Evolutionary conservation across 352 stramenopile genomes (phyloP).

Genomic region (Globisporangium nagaii): DNA sequence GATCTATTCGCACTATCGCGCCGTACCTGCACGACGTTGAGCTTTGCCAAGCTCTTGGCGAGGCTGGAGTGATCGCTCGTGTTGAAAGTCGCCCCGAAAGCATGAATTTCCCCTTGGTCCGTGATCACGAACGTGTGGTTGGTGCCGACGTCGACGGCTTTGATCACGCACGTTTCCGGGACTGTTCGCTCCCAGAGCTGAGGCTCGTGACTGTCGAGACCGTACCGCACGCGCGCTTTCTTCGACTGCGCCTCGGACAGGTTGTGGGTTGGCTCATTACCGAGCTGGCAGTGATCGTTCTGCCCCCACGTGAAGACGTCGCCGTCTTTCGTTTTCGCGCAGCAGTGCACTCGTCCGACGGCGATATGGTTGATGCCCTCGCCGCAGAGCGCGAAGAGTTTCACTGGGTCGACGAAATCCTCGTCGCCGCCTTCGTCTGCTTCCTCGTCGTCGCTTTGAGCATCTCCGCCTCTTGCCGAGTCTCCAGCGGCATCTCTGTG

Average conservation of each 20-base stretch:
- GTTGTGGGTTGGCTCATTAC: conserved; percentile 57
- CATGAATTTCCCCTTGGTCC: conserved; percentile 40
- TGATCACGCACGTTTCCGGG: conserved; percentile 46
- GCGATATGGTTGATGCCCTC: conserved; percentile 70
- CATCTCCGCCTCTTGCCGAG: conserved; percentile 8
- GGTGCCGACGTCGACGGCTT: conserved; percentile 53
- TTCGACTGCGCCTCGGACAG: conserved; percentile 42
- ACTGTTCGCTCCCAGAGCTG: conserved; percentile 67
- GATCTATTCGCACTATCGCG: neutral
- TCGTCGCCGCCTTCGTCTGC: conserved; percentile 47
- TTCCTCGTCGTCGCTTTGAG: conserved; percentile 19
- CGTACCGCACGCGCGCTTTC: conserved; percentile 56
- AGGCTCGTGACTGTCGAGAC: conserved; percentile 50
- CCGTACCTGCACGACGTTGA: conserved; percentile 54
- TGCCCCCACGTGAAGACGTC: conserved; percentile 84
- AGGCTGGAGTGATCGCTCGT: conserved; percentile 56
- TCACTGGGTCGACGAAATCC: conserved; percentile 67
- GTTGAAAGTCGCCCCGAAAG: conserved; percentile 65
- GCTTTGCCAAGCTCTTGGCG: conserved; percentile 44
- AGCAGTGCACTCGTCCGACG: conserved; percentile 73
- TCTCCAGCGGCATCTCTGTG: conserved; percentile 14
- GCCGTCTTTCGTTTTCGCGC: conserved; percentile 65
- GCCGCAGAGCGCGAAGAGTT: conserved; percentile 51
- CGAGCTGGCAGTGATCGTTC: conserved; percentile 78
- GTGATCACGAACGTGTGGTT: conserved; percentile 72